Evolutionary conservation across 2,329 filamentous ascomycete genomes (phyloP), one percentile per base, ranked within the genome.

Genomic region (Arachnopeziza araneosa): DNA sequence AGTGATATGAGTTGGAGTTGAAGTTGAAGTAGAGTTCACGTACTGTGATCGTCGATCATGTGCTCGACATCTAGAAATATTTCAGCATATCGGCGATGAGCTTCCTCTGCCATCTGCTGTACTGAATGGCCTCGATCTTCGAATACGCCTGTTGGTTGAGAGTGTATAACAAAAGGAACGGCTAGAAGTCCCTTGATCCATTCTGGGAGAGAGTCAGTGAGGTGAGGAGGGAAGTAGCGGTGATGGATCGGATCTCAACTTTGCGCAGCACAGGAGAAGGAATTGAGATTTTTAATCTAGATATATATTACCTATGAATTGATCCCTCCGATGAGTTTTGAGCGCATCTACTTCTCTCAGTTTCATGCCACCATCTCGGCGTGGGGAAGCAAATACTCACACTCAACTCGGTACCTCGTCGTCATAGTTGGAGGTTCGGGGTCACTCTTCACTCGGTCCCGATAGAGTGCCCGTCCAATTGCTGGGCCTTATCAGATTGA

Each of bases 111-210:
- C 79, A 93, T 92, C 60, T 87, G 82, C 52, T 82, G 78, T 55
- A 93, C 83, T 58, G 80, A 83, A 58, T 83, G 79, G 59, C 82
- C 80, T 67, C 85, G 81, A 59, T 83, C 80, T 65, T 93, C 88
- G 69, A 93, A 92, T 50, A 92, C 85, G 22, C 91, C 91, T 0
- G 91, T 96, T 2, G 95, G 95, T 72, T 98, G 93, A 1, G 93
- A 97, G 74, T 96, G 92, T 57, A 99, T 84, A 49, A 99, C 93
- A 72, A 99, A 99, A 0, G 95, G 95, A 0, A 98, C 93, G 1
- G 95, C 95, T 14, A 98, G 80, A 3, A 98, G 83, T 49, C 89
- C 90, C 77, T 99, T 98, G 80, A 98, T 91, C 93, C 93, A 98
- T 88, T 96, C 91, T 86, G 69, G 49, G 36, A 62, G 49, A 17